Evolutionary conservation across 2,329 filamentous ascomycete genomes (phyloP).

Genomic region (Diaporthe sp.): DNA sequence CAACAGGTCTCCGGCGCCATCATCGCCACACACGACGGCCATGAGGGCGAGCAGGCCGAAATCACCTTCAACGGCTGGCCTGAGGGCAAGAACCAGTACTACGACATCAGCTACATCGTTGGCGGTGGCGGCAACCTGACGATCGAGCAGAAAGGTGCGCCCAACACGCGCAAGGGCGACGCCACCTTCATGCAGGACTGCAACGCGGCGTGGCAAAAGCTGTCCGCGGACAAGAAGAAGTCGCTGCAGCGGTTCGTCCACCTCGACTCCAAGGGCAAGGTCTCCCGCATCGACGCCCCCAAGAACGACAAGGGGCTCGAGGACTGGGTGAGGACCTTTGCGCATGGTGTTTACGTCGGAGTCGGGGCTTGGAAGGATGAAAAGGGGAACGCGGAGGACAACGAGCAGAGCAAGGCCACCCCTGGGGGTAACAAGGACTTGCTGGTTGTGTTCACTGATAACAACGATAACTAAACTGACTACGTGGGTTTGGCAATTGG

Average conservation of each 20-base stretch:
- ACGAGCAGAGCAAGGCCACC: constrained; percentile 31
- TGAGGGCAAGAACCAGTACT: constrained; percentile 49
- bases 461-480: constrained; percentile 7
- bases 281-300: constrained; percentile 29
- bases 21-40: constrained; percentile 54
- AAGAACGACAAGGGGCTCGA: constrained; percentile 33
- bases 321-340: constrained; percentile 36
- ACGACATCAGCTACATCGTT: constrained; percentile 52
- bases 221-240: constrained; percentile 28
- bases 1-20: constrained; percentile 51
- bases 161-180: constrained; percentile 53
- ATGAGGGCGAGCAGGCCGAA: constrained; percentile 56
- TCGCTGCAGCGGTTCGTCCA: constrained; percentile 26
- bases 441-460: constrained; percentile 32
- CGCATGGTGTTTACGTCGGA: constrained; percentile 32
- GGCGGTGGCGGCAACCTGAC: constrained; percentile 57
- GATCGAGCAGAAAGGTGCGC: constrained; percentile 53
- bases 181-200: constrained; percentile 56
- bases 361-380: constrained; percentile 33
- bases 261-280: constrained; percentile 27
- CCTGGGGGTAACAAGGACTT: constrained; percentile 26
- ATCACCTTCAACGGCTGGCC: constrained; percentile 54
- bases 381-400: constrained; percentile 17
- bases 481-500: constrained; percentile 60
- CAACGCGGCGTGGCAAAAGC: constrained; percentile 51